Evolutionary conservation across 305 asterid species (phyloP).

Genomic region (Vinca major): DNA sequence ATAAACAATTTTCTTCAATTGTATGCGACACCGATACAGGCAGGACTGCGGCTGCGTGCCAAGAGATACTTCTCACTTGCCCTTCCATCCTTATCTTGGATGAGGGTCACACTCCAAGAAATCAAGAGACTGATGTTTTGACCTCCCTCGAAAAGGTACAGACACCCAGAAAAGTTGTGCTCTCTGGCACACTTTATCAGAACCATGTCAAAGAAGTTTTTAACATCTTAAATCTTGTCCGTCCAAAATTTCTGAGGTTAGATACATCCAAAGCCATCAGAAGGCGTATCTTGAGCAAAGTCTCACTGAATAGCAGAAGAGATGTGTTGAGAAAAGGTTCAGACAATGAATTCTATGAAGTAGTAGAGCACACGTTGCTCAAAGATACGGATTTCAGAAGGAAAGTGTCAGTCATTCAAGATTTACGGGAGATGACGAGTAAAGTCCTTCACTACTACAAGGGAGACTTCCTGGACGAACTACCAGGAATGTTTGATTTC

Average conservation of each 20-base stretch:
- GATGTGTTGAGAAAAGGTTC: slow-evolving; percentile 42
- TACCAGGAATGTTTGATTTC: slow-evolving; percentile 89
- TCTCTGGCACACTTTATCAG: slow-evolving; percentile 93
- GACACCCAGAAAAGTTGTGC: slow-evolving; percentile 82
- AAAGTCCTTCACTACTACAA: slow-evolving; percentile 79
- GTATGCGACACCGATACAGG: slow-evolving; percentile 55
- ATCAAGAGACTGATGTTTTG: slow-evolving; percentile 78
- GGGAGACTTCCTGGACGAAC: slow-evolving; percentile 92
- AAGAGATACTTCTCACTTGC: slow-evolving; percentile 47
- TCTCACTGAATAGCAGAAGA: slow-evolving; percentile 38
- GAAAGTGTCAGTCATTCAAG: slow-evolving; percentile 72
- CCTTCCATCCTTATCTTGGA: slow-evolving; percentile 79
- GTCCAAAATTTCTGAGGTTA: slow-evolving; percentile 75
- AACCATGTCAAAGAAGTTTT: slow-evolving; percentile 93
- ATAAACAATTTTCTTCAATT: slow-evolving; percentile 75
- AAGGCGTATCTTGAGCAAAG: slow-evolving; percentile 80
- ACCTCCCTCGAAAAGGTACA: slow-evolving; percentile 87
- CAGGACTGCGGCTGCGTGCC: slow-evolving; percentile 48
- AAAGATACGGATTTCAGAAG: slow-evolving; percentile 69
- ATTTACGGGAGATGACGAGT: slow-evolving; percentile 78
- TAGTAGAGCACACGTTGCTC: slow-evolving; percentile 66
- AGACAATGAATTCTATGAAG: slow-evolving; percentile 66
- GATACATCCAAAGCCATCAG: slow-evolving; percentile 53
- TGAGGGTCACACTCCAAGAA: slow-evolving; percentile 95
- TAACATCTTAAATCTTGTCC: slow-evolving; percentile 85